Base-by-base conservation (phyloP, 345 rosid genomes). In the Rhodamnia argentea region DNA sequence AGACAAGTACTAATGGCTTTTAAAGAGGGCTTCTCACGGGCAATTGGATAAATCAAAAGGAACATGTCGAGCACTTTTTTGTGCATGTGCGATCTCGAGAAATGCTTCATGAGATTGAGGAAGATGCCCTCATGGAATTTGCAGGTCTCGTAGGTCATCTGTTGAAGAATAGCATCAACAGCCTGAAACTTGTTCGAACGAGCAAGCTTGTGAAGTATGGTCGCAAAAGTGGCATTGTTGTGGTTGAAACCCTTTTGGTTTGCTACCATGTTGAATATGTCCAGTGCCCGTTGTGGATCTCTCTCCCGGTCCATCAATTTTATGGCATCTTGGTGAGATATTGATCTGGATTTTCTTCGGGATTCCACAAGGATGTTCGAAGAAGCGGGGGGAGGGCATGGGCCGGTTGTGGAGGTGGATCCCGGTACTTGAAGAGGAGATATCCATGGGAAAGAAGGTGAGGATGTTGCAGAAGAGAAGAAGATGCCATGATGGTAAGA, bases 1-100 rank as follows among this genome's bases (percentile, higher is more conserved):
- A 96, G 96, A 87, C 98, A 97, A 52, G 98, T 96, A 87, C 98
- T 95, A 50, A 95, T 87, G 53, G 99, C 96, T 85, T 91, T 95
- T 24, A 92, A 91, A 44, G 99, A 95, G 83, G 98, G 98, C 88
- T 92, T 97, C 86, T 92, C 93, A 55, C 97, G 96, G 74, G 91
- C 93, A 82, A 94, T 86, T 29, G 92, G 92, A 76, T 90, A 92
- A 87, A 97, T 96, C 84, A 91, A 87, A 87, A 86, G 58, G 86
- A 97, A 95, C 96, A 95, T 95, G 87, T 95, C 95, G 40, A 94
- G 89, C 74, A 95, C 97, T 83, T 88, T 91, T 51, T 89, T 94
- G 50, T 93, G 91, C 82, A 93, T 87, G 82, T 83, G 87, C 47
- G 87, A 93, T 85, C 85, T 91, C 0, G 95, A 91, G 83, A 95